Evolutionary conservation across 73 alveolate genomes (phyloP), one percentile per base, ranked within the genome.

Genomic region (Paraurostyla sp.): DNA sequence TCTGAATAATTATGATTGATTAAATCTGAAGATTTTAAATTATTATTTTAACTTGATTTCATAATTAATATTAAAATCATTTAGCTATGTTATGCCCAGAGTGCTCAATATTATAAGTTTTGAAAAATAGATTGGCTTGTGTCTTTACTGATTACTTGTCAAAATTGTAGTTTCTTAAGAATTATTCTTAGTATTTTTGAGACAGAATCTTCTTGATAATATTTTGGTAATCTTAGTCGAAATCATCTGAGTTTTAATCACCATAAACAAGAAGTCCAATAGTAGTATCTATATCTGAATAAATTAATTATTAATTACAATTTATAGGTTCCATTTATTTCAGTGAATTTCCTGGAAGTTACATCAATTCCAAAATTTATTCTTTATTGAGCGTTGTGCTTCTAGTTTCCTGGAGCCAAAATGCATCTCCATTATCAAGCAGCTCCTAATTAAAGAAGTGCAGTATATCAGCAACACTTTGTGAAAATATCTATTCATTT

Each of bases 71-170:
- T 15, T 23, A 46, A 46, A 62, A 6, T 62, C 80, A 62, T 35
- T 62, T 6, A 7, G 80, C 80, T 62, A 62, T 62, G 25, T 62
- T 62, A 25, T 62, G 80, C 9, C 80, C 80, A 9, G 80, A 22
- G 29, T 62, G 80, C 25, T 62, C 80, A 20, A 62, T 62, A 62
- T 62, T 62, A 29, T 30, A 62, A 23, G 80, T 62, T 35, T 35
- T 62, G 51, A 62, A 62, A 30, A 62, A 30, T 62, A 62, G 25
- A 62, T 62, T 27, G 7, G 80, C 80, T 22, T 62, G 23, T 20
- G 48, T 7, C 4, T 20, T 9, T 30, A 25, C 80, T 3, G 80
- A 30, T 2, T 25, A 22, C 16, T 62, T 23, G 51, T 62, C 80
- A 4, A 35, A 16, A 35, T 62, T 62, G 15, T 22, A 6, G 25